Evolutionary conservation across 768 basidiomycete genomes (phyloP).

Genomic region (Chalciporus sphaerocephalus): DNA sequence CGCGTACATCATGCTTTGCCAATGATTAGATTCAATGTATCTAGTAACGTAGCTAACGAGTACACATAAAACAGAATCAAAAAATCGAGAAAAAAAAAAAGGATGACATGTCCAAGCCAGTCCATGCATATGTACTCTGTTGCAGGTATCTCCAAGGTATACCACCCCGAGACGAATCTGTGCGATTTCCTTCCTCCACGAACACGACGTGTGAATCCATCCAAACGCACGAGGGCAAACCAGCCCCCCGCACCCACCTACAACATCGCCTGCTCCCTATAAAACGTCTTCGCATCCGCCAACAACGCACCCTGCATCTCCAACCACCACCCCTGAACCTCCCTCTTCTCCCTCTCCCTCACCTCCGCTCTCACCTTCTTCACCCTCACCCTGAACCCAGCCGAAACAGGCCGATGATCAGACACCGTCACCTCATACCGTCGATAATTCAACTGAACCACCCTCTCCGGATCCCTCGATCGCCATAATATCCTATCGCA

Average conservation of each 20-base stretch:
- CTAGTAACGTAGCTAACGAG: neutral
- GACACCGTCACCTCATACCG: conserved; percentile 86
- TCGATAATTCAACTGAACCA: conserved; percentile 64
- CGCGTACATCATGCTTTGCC: no score
- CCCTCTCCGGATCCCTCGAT: conserved; percentile 49
- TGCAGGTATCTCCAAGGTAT: no score
- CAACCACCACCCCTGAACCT: conserved; percentile 55
- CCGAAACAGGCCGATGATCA: conserved; percentile 87
- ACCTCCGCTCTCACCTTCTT: conserved; percentile 64
- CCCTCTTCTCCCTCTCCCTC: conserved; percentile 51
- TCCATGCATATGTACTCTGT: neutral
- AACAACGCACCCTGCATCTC: conserved; percentile 31
- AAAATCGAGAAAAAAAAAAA: neutral
- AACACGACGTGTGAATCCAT: no score
- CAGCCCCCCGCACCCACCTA: conserved; percentile 10
- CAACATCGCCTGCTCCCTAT: conserved; percentile 28
- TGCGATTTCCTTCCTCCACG: no score
- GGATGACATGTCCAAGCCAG: neutral
- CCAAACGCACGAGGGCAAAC: neutral
- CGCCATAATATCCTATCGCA: conserved; percentile 92
- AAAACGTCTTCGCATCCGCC: conserved; percentile 31
- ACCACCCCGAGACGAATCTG: no score
- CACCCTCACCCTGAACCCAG: conserved; percentile 67
- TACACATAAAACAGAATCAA: neutral
- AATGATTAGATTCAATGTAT: neutral